Percentiles rank a stretch among this genome's conserved stretches.
Conservation (phyloP, 257 asterid genomes). For the Solanum microdontum region DNA sequence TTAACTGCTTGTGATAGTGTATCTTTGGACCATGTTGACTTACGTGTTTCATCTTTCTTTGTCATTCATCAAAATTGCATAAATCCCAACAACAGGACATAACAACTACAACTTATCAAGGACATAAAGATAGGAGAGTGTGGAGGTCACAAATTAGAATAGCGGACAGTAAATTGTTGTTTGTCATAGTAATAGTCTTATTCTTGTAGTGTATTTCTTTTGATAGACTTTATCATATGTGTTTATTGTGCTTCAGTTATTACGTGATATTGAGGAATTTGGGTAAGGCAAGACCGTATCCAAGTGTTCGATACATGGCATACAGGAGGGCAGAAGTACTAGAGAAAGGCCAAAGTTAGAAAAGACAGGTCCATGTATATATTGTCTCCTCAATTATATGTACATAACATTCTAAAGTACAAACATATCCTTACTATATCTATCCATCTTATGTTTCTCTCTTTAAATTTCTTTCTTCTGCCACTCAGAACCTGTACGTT, state of each 20-base stretch:
- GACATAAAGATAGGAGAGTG: background rate
- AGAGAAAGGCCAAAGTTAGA: background rate
- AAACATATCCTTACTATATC: background rate
- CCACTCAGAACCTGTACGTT: background rate
- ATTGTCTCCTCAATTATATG: background rate
- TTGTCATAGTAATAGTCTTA: background rate
- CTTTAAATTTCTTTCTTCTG: background rate
- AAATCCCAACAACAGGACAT: too few relatives aligned
- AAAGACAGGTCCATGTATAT: background rate
- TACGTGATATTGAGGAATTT: background rate
- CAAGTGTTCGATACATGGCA: background rate
- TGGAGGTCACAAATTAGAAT: background rate
- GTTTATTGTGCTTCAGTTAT: background rate
- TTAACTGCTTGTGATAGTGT: background rate
- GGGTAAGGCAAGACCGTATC: background rate
- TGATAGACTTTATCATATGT: background rate
- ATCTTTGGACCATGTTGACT: too few relatives aligned
- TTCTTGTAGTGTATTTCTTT: background rate
- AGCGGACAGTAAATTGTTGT: background rate
- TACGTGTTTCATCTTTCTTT: background rate
- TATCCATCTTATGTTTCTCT: background rate
- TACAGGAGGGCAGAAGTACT: background rate
- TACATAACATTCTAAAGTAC: background rate
- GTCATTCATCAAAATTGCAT: background rate
- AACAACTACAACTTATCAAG: too few relatives aligned